A percentile compares a stretch with the other conserved stretches of the same genome.
Conservation (phyloP, 148 eudicot genomes). For the Vaccinium darrowii region DNA sequence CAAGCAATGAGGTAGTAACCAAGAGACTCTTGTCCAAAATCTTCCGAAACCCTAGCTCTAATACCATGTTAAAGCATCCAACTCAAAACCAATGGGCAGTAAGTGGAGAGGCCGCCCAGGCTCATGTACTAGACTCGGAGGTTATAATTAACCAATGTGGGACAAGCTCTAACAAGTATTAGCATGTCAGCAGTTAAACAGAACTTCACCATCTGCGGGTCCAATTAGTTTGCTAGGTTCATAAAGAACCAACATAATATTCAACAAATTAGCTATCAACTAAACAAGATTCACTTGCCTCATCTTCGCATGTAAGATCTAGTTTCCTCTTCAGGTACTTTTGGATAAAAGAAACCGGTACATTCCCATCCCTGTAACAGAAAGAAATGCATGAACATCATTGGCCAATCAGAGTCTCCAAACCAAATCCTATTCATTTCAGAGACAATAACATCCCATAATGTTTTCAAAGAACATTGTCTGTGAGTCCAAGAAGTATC, state of each 20-base stretch:
- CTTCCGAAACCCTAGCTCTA: too few relatives aligned
- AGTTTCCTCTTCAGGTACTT: slow-evolving; percentile 65
- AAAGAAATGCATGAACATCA: not conserved
- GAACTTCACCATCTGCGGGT: not conserved
- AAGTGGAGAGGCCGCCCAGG: too few relatives aligned
- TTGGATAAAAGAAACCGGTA: slow-evolving; percentile 62
- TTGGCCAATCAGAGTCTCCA: not conserved
- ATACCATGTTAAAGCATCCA: too few relatives aligned
- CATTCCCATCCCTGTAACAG: slow-evolving; percentile 56
- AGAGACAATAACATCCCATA: not conserved
- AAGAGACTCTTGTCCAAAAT: too few relatives aligned
- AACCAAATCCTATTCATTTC: not conserved
- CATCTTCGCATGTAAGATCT: slow-evolving; percentile 57
- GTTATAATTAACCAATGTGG: too few relatives aligned
- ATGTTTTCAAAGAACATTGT: not conserved
- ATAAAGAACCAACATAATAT: not conserved
- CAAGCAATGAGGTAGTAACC: too few relatives aligned
- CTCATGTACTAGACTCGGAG: too few relatives aligned
- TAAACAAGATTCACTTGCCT: slow-evolving; percentile 38
- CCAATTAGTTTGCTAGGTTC: not conserved
- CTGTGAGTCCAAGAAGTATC: not conserved
- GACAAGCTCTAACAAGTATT: too few relatives aligned
- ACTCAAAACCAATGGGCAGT: too few relatives aligned
- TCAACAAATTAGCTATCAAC: not conserved
- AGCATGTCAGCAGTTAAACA: not conserved